phyloP scores from a whole-genome alignment of 768 basidiomycete genomes.

The Leccinum aurantiacum region DNA sequence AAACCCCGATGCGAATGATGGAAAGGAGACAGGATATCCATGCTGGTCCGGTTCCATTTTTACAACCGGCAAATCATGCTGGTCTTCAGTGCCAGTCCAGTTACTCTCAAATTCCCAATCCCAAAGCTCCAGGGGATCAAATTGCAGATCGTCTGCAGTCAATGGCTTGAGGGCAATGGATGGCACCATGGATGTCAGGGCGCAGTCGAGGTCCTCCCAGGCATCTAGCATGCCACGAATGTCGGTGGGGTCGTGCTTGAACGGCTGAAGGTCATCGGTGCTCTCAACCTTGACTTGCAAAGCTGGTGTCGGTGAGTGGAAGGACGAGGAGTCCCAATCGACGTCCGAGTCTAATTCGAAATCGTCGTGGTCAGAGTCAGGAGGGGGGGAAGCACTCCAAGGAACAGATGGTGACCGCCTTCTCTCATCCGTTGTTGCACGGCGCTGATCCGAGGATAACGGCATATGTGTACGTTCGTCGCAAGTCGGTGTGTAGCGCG shows the following conservation, averaged over 20 bases:
- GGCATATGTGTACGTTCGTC: slow-evolving; percentile 36
- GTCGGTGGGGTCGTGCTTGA: slow-evolving; percentile 64
- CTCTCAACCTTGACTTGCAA: slow-evolving; percentile 23
- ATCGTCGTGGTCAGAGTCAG: slow-evolving; percentile 54
- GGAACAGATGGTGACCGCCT: slow-evolving; percentile 62
- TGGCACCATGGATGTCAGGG: slow-evolving; percentile 25
- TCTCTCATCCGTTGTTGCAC: slow-evolving; percentile 25
- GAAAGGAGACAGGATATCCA: slow-evolving; percentile 23
- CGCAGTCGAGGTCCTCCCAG: slow-evolving; percentile 63
- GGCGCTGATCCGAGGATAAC: slow-evolving; percentile 26
- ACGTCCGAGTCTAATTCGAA: slow-evolving; percentile 57
- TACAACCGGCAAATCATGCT: slow-evolving; percentile 26
- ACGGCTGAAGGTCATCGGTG: slow-evolving; percentile 29
- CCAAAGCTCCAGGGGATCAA: slow-evolving; percentile 43
- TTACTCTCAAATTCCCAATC: slow-evolving; percentile 36
- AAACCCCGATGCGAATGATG: slow-evolving; percentile 5
- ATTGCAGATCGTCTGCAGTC: slow-evolving; percentile 39
- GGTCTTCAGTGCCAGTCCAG: slow-evolving; percentile 22
- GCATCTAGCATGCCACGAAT: slow-evolving; percentile 65
- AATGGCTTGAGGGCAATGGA: slow-evolving; percentile 33
- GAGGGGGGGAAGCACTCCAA: slow-evolving; percentile 65
- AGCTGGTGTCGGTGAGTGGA: slow-evolving; percentile 22
- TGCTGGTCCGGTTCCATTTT: slow-evolving; percentile 46
- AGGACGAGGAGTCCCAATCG: slow-evolving; percentile 56
- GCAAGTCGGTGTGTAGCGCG: slow-evolving; percentile 49